Base-by-base conservation (phyloP, 495 filamentous ascomycete species). In the Platismatia glauca region DNA sequence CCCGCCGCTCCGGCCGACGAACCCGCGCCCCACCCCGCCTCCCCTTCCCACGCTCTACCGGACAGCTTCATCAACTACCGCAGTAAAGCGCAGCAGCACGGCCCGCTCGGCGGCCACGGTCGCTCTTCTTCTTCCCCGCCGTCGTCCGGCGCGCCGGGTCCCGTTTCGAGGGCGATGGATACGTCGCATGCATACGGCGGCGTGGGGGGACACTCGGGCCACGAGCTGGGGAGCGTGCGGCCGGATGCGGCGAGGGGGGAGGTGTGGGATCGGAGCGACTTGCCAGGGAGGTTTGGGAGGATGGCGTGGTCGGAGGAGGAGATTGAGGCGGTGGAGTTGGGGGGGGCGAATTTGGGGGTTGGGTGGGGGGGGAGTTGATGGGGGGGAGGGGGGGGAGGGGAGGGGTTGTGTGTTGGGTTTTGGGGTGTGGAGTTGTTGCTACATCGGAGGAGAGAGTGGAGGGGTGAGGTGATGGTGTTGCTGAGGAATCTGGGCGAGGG, bases 301-400 rank as follows among this genome's bases (percentile, higher is more conserved):
- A 77, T 81, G 18, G 79, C 84, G 22, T 86, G 89, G 74, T 86
- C 79, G 33, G 71, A 85, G 68, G 86, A 85, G 52, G 94, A 98
- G 81, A 98, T 98, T 62, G 95, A 97, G 72, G 91, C 91, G 38
- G 81, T 98, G 60, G 91, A 97, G 82, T 88, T 87, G 35, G 95
- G 91, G 34, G 94, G 94, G 60, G 94, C 93, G 18, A 89, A 84
- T 68, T 69, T 88, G 66, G 57, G 50, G 41, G 61, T 35, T 27
- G 67, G 67, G 20, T 69, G 67, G 67, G 67, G 67, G 31, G 67
- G 64, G 20, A 34, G 57, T 4, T 68, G 43, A 63, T 3, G 44
- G 20, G 5, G 53, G 5, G 13, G n/a, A 37, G 20, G 20, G 33
- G 24, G 7, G 37, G 34, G 37, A n/a, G 16, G 44, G 12, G 0